Percentiles rank a stretch among this genome's conserved stretches.
phyloP scores from a whole-genome alignment of 768 basidiomycete species.

The Lentinus brumalis region DNA sequence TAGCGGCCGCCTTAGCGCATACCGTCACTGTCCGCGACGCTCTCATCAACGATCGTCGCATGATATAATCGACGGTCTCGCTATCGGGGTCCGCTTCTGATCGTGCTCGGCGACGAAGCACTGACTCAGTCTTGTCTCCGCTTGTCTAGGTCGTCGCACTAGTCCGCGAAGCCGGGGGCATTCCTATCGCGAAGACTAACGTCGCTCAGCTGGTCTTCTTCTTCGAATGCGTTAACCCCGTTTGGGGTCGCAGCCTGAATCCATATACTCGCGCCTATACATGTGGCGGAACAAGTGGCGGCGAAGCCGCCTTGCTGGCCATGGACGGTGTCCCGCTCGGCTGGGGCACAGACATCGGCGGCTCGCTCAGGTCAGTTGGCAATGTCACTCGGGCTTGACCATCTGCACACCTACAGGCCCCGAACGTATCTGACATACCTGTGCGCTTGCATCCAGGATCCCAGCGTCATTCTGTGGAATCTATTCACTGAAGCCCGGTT shows the following conservation, averaged over 20 bases:
- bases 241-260: conserved; percentile 75
- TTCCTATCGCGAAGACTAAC: conserved; percentile 87
- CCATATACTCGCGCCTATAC: conserved; percentile 50
- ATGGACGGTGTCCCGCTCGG: conserved; percentile 80
- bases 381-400: not conserved
- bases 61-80: no score
- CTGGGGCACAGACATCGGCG: conserved; percentile 82
- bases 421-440: not conserved
- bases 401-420: not conserved
- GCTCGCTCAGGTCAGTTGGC: conserved; percentile 51
- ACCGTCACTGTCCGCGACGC: no score
- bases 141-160: conserved; percentile 51
- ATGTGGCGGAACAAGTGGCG: conserved; percentile 79
- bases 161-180: conserved; percentile 69
- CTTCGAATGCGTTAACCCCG: conserved; percentile 80
- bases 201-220: conserved; percentile 87
- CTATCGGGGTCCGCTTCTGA: not conserved
- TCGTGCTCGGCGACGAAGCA: not conserved
- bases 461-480: conserved; percentile 79
- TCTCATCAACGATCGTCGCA: no score
- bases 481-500: conserved; percentile 74
- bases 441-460: conserved; percentile 46
- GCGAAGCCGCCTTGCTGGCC: conserved; percentile 78
- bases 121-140: not conserved
- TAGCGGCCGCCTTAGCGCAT: not conserved